Evolutionary conservation across 1,139 yeast genomes (phyloP).

Genomic region (Pichia sp.): DNA sequence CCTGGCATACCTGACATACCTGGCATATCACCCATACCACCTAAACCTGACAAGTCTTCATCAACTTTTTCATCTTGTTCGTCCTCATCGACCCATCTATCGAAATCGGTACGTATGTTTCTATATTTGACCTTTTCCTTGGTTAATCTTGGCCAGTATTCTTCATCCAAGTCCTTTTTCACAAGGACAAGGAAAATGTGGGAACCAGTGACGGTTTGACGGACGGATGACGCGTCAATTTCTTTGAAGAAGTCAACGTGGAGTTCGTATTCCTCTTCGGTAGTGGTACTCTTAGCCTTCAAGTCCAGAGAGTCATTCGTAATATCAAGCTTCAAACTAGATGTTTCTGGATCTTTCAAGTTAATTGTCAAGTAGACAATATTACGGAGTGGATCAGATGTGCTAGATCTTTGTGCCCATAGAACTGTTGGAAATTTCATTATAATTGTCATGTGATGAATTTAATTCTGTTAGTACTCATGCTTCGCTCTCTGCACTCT

Average conservation of each 20-base stretch:
- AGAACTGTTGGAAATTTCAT: slow-evolving; percentile 35
- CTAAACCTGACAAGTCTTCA: slow-evolving; percentile 28
- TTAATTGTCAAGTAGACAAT: slow-evolving; percentile 66
- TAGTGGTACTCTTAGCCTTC: slow-evolving; percentile 51
- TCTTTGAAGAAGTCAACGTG: slow-evolving; percentile 66
- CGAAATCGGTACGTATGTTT: slow-evolving; percentile 89
- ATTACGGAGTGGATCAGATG: slow-evolving; percentile 63
- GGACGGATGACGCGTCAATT: slow-evolving; percentile 60
- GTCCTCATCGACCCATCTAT: slow-evolving; percentile 95
- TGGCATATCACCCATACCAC: slow-evolving; percentile 13
- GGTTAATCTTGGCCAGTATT: slow-evolving; percentile 89
- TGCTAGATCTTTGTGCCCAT: slow-evolving; percentile 96
- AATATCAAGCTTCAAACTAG: slow-evolving; percentile 40
- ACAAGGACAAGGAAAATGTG: slow-evolving; percentile 63
- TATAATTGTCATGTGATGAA: neutral
- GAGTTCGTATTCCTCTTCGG: slow-evolving; percentile 47
- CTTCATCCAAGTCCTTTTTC: slow-evolving; percentile 56
- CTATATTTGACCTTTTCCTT: slow-evolving; percentile 65
- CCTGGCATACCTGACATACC: slow-evolving; percentile 5
- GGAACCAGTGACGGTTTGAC: slow-evolving; percentile 60
- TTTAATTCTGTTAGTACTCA: slow-evolving; percentile 8
- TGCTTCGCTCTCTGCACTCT: too few relatives aligned
- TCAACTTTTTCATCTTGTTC: slow-evolving; percentile 71
- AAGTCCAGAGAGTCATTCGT: slow-evolving; percentile 43
- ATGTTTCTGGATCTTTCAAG: slow-evolving; percentile 54